Evolutionary conservation across 2,329 filamentous ascomycete genomes (phyloP), one percentile per base, ranked within the genome.

Genomic region (Scedosporium boydii): DNA sequence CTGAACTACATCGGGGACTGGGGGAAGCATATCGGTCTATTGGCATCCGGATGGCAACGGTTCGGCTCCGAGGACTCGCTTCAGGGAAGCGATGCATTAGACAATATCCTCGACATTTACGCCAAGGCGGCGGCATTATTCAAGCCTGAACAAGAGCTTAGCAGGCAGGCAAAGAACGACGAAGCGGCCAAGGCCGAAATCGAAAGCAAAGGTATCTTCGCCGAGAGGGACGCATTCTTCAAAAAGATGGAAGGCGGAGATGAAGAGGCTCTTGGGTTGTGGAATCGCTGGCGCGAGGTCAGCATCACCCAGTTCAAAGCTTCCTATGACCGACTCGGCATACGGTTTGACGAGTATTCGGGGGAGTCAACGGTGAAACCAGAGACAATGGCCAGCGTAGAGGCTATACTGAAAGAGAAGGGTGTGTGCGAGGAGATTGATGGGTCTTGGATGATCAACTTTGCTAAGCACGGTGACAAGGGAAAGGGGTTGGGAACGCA

Each of bases 1-100:
- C 82, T 90, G 77, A 90, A 90, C 71, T 90, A 90, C 68, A 76
- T 90, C 0, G 88, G 88, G 4, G 88, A 91, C 68, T 90, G 88
- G 87, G 88, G 88, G 1, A 88, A 88, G 72, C 86, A 88, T 67
- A 87, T 80, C 87, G 23, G 55, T 27, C 80, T 91, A 7, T 75
- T 91, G 51, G 87, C 86, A 6, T 78, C 89, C 38, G 89, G 87
- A 0, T 92, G 86, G 73, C 76, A 87, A 66, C 82, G 80, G 65
- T 90, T 86, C 67, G 89, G 88, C 1, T 83, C 78, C 56, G 86
- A 91, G 68, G 83, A 87, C 60, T 80, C 82, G 63, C 76, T 90
- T 10, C 73, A 80, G 56, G 77, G 78, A 59, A 87, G n/a, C n/a
- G 23, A 91, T n/a, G 23, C 55, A 12, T 16, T 58, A 66, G 83